Evolutionary conservation across 2,329 filamentous ascomycete genomes (phyloP).

Genomic region (Domatiomyces globalis): DNA sequence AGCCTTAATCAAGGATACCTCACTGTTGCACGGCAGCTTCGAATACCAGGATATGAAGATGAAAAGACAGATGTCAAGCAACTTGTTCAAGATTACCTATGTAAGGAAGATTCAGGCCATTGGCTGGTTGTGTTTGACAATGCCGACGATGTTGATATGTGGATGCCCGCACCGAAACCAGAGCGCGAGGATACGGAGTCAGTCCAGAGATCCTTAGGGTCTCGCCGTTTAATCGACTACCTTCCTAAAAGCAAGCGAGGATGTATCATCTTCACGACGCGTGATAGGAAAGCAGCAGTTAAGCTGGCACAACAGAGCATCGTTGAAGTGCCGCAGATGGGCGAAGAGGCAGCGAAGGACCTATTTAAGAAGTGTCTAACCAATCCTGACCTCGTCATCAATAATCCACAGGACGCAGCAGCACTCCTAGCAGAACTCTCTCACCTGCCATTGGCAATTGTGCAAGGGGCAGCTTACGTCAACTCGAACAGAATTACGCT

Average conservation of each 20-base stretch:
- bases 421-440: constrained; percentile 13
- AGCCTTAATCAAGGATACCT: constrained; percentile 19
- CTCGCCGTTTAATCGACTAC: constrained; percentile 5
- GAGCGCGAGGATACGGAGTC: too few species aligned
- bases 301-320: constrained; percentile 11
- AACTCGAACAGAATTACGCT: constrained; percentile 9
- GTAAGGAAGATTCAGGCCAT: constrained; percentile 5
- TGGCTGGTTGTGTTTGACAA: constrained; percentile 15
- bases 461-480: constrained; percentile 17
- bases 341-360: constrained; percentile 6
- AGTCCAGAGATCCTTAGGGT: background rate
- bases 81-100: constrained; percentile 20
- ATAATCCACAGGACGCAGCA: background rate
- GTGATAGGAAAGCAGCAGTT: constrained; percentile 13
- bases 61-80: constrained; percentile 16
- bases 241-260: constrained; percentile 13
- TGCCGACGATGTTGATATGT: constrained; percentile 3
- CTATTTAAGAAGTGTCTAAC: constrained; percentile 18
- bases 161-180: background rate
- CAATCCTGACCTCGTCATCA: constrained; percentile 4
- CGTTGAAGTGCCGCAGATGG: constrained; percentile 1
- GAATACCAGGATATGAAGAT: constrained; percentile 18
- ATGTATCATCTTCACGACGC: constrained; percentile 22
- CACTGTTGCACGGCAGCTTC: constrained; percentile 19
- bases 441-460: constrained; percentile 19